Base-by-base conservation (phyloP, 208 protist genomes). In the Trypanosoma conorhini region DNA sequence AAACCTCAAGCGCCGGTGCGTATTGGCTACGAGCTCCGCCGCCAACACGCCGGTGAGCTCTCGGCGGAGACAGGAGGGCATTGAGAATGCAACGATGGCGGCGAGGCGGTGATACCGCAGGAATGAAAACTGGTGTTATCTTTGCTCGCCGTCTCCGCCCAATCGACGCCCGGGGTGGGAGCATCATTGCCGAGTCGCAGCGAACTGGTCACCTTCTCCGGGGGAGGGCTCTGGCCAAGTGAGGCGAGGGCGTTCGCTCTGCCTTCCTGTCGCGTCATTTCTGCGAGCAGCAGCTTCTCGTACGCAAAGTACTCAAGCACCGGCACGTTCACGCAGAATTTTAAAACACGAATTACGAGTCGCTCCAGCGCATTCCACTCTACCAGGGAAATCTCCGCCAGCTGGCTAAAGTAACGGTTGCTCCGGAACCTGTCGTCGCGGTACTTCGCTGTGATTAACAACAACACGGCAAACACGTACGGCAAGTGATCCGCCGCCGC, bases 281-380 rank as follows among this genome's bases (percentile, higher is more conserved):
- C 67, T 12, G 38, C 4, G 4, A 72, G 50, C 31, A 72, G 21
- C 31, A 72, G 33, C 31, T 48, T 60, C 22, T 72, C 67, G 30
- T 72, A 66, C 1, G 21, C 22, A 40, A 66, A 38, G 35, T 72
- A 72, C 1, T 59, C 59, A 28, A 8, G 24, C 15, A 59, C 8
- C 5, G 59, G 21, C 22, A 72, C 59, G 21, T 22, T 22, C 26
- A 72, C 67, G 35, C 44, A 33, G 40, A 63, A 66, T 17, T 44
- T 3, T 28, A 66, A 38, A 30, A 60, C 67, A 15, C 22, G 31
- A 15, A 65, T 17, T 22, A 72, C 48, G 26, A 72, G 48, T 12
- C 44, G 44, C 67, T 72, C 67, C 28, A 72, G 35, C 4, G 67
- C 59, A 26, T 72, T 72, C 59, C 67, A 72, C 33, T 72, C 59